Evolutionary conservation across 2,329 filamentous ascomycete species (phyloP), one percentile per base, ranked within the genome.

Genomic region (Aspergillus amoenus): DNA sequence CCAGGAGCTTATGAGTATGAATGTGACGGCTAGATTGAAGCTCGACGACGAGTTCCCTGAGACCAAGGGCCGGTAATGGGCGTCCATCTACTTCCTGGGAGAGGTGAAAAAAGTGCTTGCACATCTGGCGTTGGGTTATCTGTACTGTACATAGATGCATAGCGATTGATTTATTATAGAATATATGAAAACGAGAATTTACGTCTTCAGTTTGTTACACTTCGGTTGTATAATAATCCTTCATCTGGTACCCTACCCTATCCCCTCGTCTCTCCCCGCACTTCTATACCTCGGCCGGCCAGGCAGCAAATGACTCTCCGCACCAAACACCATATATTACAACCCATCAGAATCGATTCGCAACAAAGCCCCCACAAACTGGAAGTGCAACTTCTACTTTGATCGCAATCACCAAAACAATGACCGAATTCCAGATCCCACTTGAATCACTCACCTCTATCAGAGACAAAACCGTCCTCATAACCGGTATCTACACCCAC

Each of bases 1-100:
- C 48, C 94, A 99, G 79, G 94, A 99, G 78, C 77, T 99, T 68
- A 88, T 96, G 70, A 96, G 91, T 74, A 99, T 99, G 94, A 99
- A 99, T 74, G 91, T 99, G n/a, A 90, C 93, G 61, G 93, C 96
- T 58, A 83, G 90, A 57, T 80, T 99, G 76, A 90, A 93, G 79
- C 78, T 99, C 64, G 91, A 91, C 68, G 94, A 99, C 71, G 91
- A 97, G 77, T 99, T 99, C 74, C 92, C 92, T 5, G 74, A 77
- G 56, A 69, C 66, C 40, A 73, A 70, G 62, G 75, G 74, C 27
- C 67, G 67, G 50, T 76, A 37, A 27, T 21, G 7, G 7, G n/a
- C 8, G 21, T 37, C 47, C 8, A 34, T 41, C 47, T 37, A n/a
- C 32, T 39, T 18, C 7, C 37, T 47, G 17, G 13, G 37, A 42